Evolutionary conservation across 345 rosid genomes (phyloP), one percentile per base, ranked within the genome.

Genomic region (Acer saccharum): DNA sequence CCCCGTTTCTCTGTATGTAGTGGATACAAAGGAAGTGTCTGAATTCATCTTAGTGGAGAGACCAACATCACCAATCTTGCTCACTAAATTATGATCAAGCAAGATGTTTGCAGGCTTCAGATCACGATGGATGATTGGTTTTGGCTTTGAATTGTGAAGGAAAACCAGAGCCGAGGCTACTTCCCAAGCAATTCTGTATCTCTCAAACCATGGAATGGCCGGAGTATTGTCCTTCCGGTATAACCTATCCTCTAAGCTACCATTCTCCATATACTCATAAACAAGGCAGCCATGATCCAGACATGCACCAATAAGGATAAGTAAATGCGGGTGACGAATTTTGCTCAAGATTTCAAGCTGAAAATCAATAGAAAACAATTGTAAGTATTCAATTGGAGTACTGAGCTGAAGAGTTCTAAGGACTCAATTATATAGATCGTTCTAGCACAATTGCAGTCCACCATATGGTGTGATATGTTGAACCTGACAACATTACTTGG

Each of bases 41-140:
- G 71, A 73, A 43, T 78, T 79, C 55, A 93, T 84, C 80, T 87
- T 83, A 61, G 89, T 90, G 60, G 99, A 89, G 48, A 95, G 90
- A 43, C 99, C 99, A 1, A 95, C 96, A 71, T 95, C 98, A 76
- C 99, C 92, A 20, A 95, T 89, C 84, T 95, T 95, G 95, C 98
- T 95, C 23, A 93, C 90, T 13, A 85, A 83, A 82, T 93, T 90
- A 17, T 73, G 89, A 79, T 90, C 95, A 64, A 95, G 97, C 80
- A 95, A 77, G 86, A 95, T 92, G 78, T 95, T 95, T 3, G 89
- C 97, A 1, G 99, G 99, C 81, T 95, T 95, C 62, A 95, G 84
- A 83, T 95, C 98, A 13, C 98, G 95, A 73, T 93, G 98, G 78
- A 94, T 84, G 79, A 93, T 89, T 16, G 92, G 92, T 71, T 71